Evolutionary conservation across 2,329 filamentous ascomycete species (phyloP).

Genomic region (Penicillium fuscoglaucum): DNA sequence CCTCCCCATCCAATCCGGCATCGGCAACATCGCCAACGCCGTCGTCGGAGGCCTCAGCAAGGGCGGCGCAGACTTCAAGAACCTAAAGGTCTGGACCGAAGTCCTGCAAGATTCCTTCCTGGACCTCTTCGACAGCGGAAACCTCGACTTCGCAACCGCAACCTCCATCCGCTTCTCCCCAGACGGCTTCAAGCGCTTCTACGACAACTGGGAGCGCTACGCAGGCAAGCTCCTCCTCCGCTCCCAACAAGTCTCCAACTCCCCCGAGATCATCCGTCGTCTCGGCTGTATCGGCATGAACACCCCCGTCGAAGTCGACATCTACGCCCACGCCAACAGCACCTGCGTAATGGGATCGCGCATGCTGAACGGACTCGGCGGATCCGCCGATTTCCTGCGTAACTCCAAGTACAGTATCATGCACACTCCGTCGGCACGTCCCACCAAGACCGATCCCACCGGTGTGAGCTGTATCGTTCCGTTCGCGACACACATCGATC

Average conservation of each 20-base stretch:
- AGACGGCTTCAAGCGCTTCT: conserved; percentile 88
- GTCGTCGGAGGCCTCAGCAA: conserved; percentile 80
- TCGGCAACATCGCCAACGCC: conserved; percentile 91
- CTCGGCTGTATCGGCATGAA: conserved; percentile 93
- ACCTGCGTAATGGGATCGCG: conserved; percentile 86
- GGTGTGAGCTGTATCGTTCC: conserved; percentile 88
- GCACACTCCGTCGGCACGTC: conserved; percentile 82
- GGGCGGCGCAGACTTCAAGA: conserved; percentile 73
- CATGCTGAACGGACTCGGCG: conserved; percentile 83
- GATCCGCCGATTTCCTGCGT: conserved; percentile 78
- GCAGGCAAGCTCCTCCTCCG: conserved; percentile 79
- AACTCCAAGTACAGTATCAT: conserved; percentile 84
- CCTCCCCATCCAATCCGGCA: conserved; percentile 80
- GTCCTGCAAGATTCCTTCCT: conserved; percentile 91
- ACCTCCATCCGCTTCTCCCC: conserved; percentile 90
- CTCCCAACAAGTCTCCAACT: conserved; percentile 85
- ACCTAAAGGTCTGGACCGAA: conserved; percentile 91
- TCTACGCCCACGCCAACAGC: conserved; percentile 89
- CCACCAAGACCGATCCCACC: conserved; percentile 76
- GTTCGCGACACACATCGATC: conserved; percentile 88
- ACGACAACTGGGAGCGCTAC: conserved; percentile 79
- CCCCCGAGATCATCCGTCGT: conserved; percentile 83
- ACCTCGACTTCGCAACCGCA: conserved; percentile 85
- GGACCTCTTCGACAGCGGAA: conserved; percentile 84
- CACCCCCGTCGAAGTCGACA: conserved; percentile 90